Percentiles rank a stretch among this genome's conserved stretches.
phyloP scores from a whole-genome alignment of 805 yeast genomes.

The Wickerhamiella brachini region DNA sequence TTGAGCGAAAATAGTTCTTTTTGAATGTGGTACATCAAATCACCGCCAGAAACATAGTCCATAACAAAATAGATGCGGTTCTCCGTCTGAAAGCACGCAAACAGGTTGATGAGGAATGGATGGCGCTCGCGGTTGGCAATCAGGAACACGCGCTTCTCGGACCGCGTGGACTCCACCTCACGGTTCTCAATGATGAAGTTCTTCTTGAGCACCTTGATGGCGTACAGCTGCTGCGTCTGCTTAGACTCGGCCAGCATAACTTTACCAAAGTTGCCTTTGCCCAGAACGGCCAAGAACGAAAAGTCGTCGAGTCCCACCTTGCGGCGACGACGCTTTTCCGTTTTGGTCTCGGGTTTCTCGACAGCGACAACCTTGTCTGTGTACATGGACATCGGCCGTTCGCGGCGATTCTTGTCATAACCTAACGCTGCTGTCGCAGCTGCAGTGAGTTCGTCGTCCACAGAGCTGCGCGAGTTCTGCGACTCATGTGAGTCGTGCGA shows the following conservation, averaged over 20 bases:
- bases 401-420: not conserved
- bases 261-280: constrained; percentile 97
- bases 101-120: constrained; percentile 82
- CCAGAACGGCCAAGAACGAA: constrained; percentile 84
- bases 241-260: constrained; percentile 94
- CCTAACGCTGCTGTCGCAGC: constrained; percentile 1
- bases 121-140: constrained; percentile 76
- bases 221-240: constrained; percentile 68
- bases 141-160: constrained; percentile 84
- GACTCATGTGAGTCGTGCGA: not conserved
- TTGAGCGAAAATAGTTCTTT: constrained; percentile 75
- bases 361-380: not conserved
- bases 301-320: constrained; percentile 83
- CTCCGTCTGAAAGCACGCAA: constrained; percentile 95
- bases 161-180: constrained; percentile 87
- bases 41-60: constrained; percentile 98
- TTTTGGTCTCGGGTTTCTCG: not conserved
- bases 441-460: not conserved
- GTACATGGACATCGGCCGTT: constrained; percentile 1
- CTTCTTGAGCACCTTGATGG: constrained; percentile 91
- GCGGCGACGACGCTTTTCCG: constrained; percentile 9
- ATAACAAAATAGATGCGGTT: constrained; percentile 94
- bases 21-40: constrained; percentile 98
- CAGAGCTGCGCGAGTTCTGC: not conserved
- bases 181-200: constrained; percentile 91